phyloP scores from a whole-genome alignment of 2,329 filamentous ascomycete species.

The Lachnellula subtilissima region DNA sequence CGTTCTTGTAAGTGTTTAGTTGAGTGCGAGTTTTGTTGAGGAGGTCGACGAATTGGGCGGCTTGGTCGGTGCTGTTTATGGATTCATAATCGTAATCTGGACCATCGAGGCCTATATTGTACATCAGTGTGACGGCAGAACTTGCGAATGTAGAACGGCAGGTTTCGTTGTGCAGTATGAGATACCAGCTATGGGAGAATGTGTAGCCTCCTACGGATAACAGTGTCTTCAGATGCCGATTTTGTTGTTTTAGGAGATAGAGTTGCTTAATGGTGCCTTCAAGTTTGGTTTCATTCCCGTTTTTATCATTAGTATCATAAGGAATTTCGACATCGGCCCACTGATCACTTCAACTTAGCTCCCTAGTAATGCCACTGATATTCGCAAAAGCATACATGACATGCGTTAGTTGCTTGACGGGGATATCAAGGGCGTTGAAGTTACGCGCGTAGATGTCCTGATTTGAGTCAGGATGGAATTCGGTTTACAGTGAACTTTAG shows the following conservation, averaged over 20 bases:
- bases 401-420: too few species aligned
- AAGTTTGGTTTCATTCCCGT: conserved; percentile 64
- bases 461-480: too few species aligned
- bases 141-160: conserved; percentile 64
- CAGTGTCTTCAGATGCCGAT: conserved; percentile 75
- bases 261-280: conserved; percentile 81
- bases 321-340: conserved; percentile 71
- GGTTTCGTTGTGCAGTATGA: conserved; percentile 56
- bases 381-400: too few species aligned
- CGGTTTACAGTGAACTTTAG: too few species aligned
- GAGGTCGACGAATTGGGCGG: conserved; percentile 29
- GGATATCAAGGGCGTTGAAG: too few species aligned
- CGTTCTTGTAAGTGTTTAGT: conserved; percentile 41
- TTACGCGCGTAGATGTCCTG: too few species aligned
- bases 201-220: conserved; percentile 85
- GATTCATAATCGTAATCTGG: conserved; percentile 36
- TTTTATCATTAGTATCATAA: conserved; percentile 56
- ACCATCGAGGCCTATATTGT: conserved; percentile 63
- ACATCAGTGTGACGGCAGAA: conserved; percentile 62
- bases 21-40: conserved; percentile 32
- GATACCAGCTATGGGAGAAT: conserved; percentile 71
- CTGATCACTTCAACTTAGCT: conserved; percentile 57
- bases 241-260: conserved; percentile 68
- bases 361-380: too few species aligned
- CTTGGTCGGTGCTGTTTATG: conserved; percentile 22